Evolutionary conservation across 2,329 filamentous ascomycete species (phyloP).

Genomic region (Monosporascus sp.): DNA sequence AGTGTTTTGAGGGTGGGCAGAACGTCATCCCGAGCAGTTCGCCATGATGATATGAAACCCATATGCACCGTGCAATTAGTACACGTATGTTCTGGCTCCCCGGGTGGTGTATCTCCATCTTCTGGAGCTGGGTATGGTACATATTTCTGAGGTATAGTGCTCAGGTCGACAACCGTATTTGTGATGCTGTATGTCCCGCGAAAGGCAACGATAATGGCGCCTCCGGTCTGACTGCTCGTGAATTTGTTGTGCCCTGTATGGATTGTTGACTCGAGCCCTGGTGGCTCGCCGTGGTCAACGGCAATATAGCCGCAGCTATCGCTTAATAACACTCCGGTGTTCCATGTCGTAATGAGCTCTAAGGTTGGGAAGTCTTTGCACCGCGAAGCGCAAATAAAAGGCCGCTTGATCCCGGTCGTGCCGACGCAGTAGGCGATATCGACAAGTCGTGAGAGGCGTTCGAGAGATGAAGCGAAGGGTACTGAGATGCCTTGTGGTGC

Average conservation of each 20-base stretch:
- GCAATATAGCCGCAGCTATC: slow-evolving; percentile 94
- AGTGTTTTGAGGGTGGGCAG: slow-evolving; percentile 60
- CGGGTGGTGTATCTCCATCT: slow-evolving; percentile 29
- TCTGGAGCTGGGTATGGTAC: slow-evolving; percentile 70
- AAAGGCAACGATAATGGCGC: slow-evolving; percentile 75
- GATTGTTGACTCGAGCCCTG: slow-evolving; percentile 7
- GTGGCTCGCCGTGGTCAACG: slow-evolving; percentile 60
- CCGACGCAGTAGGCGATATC: slow-evolving; percentile 95
- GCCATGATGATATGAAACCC: slow-evolving; percentile 85
- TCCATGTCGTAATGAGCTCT: slow-evolving; percentile 79
- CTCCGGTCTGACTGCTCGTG: slow-evolving; percentile 10
- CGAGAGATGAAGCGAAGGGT: slow-evolving; percentile 71
- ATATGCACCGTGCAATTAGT: slow-evolving; percentile 86
- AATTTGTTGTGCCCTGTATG: slow-evolving; percentile 5
- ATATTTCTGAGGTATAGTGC: slow-evolving; percentile 84
- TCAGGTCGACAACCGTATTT: slow-evolving; percentile 86
- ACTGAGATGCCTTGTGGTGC: slow-evolving; percentile 42
- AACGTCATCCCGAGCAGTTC: slow-evolving; percentile 63
- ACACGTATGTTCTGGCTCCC: slow-evolving; percentile 53
- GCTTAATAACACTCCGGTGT: slow-evolving; percentile 78
- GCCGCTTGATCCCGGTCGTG: slow-evolving; percentile 71
- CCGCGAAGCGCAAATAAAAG: slow-evolving; percentile 79
- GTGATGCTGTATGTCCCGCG: slow-evolving; percentile 91
- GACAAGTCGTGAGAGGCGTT: slow-evolving; percentile 84
- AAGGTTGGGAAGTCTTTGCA: slow-evolving; percentile 80